These are phyloP conservation scores for Pouteria campechiana DNA, from an alignment of 179 eudicot species.

Conservation along the genomic window DNA sequence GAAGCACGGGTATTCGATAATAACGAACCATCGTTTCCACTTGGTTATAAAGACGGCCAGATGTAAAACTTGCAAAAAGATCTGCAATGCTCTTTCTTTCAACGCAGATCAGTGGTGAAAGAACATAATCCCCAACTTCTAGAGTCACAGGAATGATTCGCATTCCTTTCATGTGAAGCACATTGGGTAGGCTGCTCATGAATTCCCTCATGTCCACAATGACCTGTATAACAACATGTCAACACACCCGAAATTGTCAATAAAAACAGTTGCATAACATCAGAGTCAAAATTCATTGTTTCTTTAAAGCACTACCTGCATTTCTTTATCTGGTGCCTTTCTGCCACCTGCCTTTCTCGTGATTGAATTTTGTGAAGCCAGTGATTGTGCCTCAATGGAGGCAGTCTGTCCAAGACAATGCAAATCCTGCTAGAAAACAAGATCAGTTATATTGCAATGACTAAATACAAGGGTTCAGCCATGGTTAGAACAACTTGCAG, in stretches of 20 bases:
- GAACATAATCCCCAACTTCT: conserved; percentile 97
- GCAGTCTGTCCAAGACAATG: conserved; percentile 47
- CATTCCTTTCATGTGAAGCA: conserved; percentile 95
- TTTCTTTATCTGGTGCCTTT: conserved; percentile 70
- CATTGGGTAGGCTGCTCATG: conserved; percentile 99
- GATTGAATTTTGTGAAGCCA: conserved; percentile 45
- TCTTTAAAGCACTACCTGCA: conserved; percentile 60
- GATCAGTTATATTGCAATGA: too few species aligned
- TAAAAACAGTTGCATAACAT: too few species aligned
- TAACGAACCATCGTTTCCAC: conserved; percentile 91
- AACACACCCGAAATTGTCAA: too few species aligned
- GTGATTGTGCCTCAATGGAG: conserved; percentile 39
- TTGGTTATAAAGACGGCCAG: conserved; percentile 92
- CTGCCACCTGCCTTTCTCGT: conserved; percentile 98
- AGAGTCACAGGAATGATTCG: conserved; percentile 85
- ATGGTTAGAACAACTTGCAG: too few species aligned
- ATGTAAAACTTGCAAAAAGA: conserved; percentile 80
- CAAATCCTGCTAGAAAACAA: conserved; percentile 44
- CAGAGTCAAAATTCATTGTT: too few species aligned
- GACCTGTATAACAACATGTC: conserved; percentile 30
- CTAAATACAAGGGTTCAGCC: too few species aligned
- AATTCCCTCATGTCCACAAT: conserved; percentile 99
- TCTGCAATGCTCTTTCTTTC: conserved; percentile 97
- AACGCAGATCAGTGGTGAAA: conserved; percentile 83
- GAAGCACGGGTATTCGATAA: conserved; percentile 83